A percentile compares a stretch with the other conserved stretches of the same genome.
Conservation (phyloP, 2,329 filamentous ascomycete genomes). For the Cylindrodendrum hubeiense region DNA sequence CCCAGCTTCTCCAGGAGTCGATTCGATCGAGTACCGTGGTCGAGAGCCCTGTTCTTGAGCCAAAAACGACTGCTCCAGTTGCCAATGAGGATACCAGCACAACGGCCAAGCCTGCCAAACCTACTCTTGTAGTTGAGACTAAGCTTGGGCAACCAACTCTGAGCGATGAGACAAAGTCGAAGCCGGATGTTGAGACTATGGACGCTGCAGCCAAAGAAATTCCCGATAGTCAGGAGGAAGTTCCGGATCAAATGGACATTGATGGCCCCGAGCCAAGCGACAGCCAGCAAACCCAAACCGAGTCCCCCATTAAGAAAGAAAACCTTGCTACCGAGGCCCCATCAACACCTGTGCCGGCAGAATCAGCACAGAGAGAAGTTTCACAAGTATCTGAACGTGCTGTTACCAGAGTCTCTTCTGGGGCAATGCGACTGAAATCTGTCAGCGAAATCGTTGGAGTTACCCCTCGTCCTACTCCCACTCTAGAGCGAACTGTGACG, state of each 20-base stretch:
- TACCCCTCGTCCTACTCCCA: constrained; percentile 54
- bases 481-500: constrained; percentile 50
- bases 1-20: constrained; percentile 60
- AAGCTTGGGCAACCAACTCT: constrained; percentile 5
- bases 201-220: constrained; percentile 42
- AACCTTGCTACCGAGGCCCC: constrained; percentile 22
- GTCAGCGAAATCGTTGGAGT: constrained; percentile 79
- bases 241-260: constrained; percentile 51
- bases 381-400: constrained; percentile 60
- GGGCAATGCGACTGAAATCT: constrained; percentile 77
- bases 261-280: constrained; percentile 44
- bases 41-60: constrained; percentile 24
- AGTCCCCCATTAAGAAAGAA: constrained; percentile 8
- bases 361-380: constrained; percentile 33
- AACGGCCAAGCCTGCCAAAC: constrained; percentile 7
- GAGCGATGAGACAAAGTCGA: not conserved
- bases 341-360: constrained; percentile 21
- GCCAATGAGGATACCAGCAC: constrained; percentile 23
- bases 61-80: constrained; percentile 4
- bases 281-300: constrained; percentile 24
- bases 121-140: constrained; percentile 3
- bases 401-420: constrained; percentile 78
- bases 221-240: constrained; percentile 51
- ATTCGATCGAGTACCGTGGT: constrained; percentile 46
- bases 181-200: constrained; percentile 10